Evolutionary conservation across 768 basidiomycete species (phyloP).

Genomic region (Suillus placidus): DNA sequence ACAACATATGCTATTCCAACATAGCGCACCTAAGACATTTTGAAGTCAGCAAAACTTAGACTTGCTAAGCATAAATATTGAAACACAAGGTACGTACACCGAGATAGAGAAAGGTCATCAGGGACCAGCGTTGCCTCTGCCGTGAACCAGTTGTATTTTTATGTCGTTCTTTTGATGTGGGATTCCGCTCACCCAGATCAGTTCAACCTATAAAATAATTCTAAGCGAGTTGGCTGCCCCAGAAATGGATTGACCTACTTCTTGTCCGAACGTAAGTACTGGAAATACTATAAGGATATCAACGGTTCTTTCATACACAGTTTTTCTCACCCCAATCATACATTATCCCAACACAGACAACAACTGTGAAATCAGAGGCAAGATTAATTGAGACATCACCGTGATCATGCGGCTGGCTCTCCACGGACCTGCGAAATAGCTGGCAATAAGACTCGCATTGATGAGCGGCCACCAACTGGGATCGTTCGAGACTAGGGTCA

Average conservation of each 20-base stretch:
- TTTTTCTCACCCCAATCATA: neutral
- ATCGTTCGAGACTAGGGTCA: neutral
- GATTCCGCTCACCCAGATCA: neutral
- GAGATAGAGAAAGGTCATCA: neutral
- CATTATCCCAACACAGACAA: too few species aligned
- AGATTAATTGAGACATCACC: neutral
- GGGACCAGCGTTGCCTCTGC: conserved; percentile 1
- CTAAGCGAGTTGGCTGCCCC: neutral
- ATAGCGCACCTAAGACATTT: neutral
- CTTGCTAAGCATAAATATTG: too few species aligned
- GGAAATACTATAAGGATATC: neutral
- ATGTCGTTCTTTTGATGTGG: neutral
- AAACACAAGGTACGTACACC: neutral
- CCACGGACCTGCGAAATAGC: neutral
- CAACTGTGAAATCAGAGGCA: neutral
- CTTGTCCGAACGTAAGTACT: neutral
- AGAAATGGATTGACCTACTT: neutral
- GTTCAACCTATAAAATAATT: neutral
- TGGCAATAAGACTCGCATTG: neutral
- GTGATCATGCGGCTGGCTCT: neutral
- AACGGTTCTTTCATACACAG: neutral
- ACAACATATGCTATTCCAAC: neutral
- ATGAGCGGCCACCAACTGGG: neutral
- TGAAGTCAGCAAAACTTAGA: neutral
- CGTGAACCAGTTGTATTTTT: neutral